Evolutionary conservation across 805 yeast species (phyloP), one percentile per base, ranked within the genome.

Genomic region (Ogataea degrootiae): DNA sequence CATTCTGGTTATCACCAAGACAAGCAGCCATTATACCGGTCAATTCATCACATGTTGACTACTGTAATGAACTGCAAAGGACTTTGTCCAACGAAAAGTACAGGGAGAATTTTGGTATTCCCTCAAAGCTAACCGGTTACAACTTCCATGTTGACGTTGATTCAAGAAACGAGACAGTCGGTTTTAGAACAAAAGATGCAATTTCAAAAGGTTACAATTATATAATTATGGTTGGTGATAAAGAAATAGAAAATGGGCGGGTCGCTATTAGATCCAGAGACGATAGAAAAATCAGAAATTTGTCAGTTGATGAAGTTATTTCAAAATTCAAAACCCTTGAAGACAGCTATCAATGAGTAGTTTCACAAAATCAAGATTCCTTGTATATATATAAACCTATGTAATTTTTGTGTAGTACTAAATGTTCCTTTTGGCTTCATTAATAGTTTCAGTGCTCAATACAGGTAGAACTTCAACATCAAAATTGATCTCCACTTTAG

Each of bases 1-100:
- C 99, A 9, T 90, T 94, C 63, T 94, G 99, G 99, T 62, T 94
- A 39, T 88, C 85, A 53, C 97, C 98, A 6, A 75, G 95, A 52
- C 99, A 94, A 63, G 94, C 92, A 0, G 74, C 86, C 37, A 74
- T 94, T 2, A 74, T 94, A 6, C 97, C 99, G 1, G 82, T 90
- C 5, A 81, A 83, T 48, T 80, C 80, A 0, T 68, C 74, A 9
- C 91, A 86, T 58, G 62, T 66, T 8, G 75, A 68, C 9, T 76
- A 76, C 45, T 86, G 95, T 3, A 54, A 71, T n/a, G 47, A 65
- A 2, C 62, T 87, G 2, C 75, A 74, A 14, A 53, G 62, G 4
- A 51, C 60, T 42, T 67, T 92, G 37, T 67, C 71, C 38, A 83
- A 82, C 21, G 80, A 77, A 21, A 22, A 15, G 12, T 57, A 54